Conservation (phyloP, 805 yeast genomes). For the Yamadazyma phyllophila region DNA sequence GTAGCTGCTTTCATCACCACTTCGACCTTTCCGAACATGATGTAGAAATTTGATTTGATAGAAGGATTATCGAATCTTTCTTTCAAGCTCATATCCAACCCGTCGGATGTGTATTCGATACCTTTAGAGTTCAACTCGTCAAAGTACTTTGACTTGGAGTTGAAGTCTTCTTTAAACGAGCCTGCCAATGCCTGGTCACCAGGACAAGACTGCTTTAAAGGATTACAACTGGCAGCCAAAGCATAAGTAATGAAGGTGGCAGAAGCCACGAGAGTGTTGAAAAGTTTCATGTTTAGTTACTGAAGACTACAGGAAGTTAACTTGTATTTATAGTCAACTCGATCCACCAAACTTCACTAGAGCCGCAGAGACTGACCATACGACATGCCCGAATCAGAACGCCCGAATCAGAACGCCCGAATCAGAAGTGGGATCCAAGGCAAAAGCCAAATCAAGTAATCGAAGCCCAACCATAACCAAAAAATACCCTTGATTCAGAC, state of each 20-base stretch:
- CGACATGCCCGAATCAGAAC: neutral
- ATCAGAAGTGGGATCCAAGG: too few relatives aligned
- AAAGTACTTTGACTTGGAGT: slow-evolving; percentile 20
- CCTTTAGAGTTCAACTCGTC: slow-evolving; percentile 20
- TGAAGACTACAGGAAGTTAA: neutral
- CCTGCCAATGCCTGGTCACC: slow-evolving; percentile 28
- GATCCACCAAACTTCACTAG: neutral
- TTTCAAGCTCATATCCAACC: slow-evolving; percentile 59
- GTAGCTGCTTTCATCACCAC: slow-evolving; percentile 67
- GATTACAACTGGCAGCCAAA: slow-evolving; percentile 23
- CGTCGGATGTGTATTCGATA: slow-evolving; percentile 45
- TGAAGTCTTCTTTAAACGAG: slow-evolving; percentile 30
- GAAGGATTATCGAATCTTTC: slow-evolving; percentile 76
- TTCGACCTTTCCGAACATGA: slow-evolving; percentile 87
- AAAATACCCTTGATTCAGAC: neutral
- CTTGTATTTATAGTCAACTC: neutral
- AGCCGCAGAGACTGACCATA: neutral
- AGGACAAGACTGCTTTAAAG: slow-evolving; percentile 25
- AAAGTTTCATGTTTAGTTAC: slow-evolving; percentile 7
- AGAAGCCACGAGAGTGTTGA: slow-evolving; percentile 7
- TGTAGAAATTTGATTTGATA: slow-evolving; percentile 70
- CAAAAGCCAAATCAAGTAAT: neutral
- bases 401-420: neutral
- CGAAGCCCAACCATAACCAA: neutral
- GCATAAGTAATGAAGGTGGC: slow-evolving; percentile 6